A percentile compares a stretch with the other conserved stretches of the same genome.
These are phyloP conservation scores for Lenzites betulinus DNA, from an alignment of 768 basidiomycete genomes.

Conservation along the genomic window DNA sequence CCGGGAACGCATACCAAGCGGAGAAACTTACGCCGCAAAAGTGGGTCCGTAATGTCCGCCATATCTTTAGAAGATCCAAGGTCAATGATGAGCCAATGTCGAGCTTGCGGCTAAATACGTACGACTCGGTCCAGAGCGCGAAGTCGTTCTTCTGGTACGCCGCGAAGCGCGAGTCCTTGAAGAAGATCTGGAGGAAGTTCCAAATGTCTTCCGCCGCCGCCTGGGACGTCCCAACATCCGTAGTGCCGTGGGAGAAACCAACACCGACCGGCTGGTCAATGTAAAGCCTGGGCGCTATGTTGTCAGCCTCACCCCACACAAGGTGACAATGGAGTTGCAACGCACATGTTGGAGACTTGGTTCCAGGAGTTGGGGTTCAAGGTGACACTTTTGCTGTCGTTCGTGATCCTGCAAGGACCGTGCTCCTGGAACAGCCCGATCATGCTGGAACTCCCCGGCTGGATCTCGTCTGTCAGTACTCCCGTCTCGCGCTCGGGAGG, in stretches of 20 bases:
- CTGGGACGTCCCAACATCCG: conserved; percentile 50
- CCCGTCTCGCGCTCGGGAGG: neutral
- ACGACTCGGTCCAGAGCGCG: conserved; percentile 66
- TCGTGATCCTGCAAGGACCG: conserved; percentile 46
- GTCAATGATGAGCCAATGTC: neutral
- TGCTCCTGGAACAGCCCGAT: conserved; percentile 45
- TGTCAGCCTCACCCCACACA: neutral
- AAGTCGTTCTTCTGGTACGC: conserved; percentile 46
- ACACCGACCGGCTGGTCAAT: conserved; percentile 65
- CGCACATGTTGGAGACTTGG: conserved; percentile 49
- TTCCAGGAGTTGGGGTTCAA: conserved; percentile 62
- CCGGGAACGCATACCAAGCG: neutral
- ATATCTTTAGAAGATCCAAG: conserved; percentile 24
- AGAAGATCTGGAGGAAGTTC: conserved; percentile 59
- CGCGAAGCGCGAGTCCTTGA: conserved; percentile 53
- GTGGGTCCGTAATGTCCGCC: conserved; percentile 44
- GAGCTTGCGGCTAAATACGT: neutral
- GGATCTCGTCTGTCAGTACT: neutral
- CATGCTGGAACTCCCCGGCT: conserved; percentile 44
- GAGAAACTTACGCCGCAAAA: conserved; percentile 33
- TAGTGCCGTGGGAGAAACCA: conserved; percentile 60
- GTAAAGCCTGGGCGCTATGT: conserved; percentile 39
- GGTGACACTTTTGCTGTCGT: conserved; percentile 49
- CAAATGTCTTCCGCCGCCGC: conserved; percentile 48
- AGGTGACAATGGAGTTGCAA: neutral